Evolutionary conservation across 169 alveolate species (phyloP).

Genomic region (Eimeria maxima): DNA sequence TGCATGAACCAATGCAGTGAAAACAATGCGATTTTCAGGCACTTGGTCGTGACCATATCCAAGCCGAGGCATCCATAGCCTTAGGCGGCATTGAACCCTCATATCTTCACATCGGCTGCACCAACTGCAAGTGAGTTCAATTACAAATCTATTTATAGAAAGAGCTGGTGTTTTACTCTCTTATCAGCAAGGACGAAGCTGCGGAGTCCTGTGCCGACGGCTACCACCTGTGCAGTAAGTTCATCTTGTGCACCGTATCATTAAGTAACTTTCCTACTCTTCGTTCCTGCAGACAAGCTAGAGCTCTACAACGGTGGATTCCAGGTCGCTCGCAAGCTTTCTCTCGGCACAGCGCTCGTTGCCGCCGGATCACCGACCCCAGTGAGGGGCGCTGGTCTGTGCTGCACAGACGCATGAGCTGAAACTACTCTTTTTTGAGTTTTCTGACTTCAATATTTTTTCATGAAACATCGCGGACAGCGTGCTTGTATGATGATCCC

Average conservation of each 20-base stretch:
- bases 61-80: constrained; percentile 89
- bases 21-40: constrained; percentile 83
- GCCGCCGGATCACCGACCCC: constrained; percentile 84
- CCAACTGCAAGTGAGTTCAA: constrained; percentile 90
- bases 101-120: constrained; percentile 92
- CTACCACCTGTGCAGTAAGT: constrained; percentile 93
- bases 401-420: constrained; percentile 80
- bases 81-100: constrained; percentile 94
- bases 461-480: not conserved
- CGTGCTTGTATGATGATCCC: not conserved
- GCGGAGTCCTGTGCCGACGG: constrained; percentile 91
- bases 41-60: constrained; percentile 88
- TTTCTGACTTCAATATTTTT: constrained; percentile 26
- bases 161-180: not conserved
- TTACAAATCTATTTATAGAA: not conserved
- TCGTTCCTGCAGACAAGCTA: constrained; percentile 61
- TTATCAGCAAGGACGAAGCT: constrained; percentile 89
- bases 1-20: not conserved
- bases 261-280: too few species aligned
- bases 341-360: constrained; percentile 80
- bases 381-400: constrained; percentile 83
- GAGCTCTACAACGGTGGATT: constrained; percentile 83
- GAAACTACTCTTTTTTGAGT: constrained; percentile 25
- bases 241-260: not conserved
- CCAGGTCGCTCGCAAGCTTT: constrained; percentile 82